Evolutionary conservation across 495 filamentous ascomycete genomes (phyloP).

Genomic region (Neurospora tetraspora): DNA sequence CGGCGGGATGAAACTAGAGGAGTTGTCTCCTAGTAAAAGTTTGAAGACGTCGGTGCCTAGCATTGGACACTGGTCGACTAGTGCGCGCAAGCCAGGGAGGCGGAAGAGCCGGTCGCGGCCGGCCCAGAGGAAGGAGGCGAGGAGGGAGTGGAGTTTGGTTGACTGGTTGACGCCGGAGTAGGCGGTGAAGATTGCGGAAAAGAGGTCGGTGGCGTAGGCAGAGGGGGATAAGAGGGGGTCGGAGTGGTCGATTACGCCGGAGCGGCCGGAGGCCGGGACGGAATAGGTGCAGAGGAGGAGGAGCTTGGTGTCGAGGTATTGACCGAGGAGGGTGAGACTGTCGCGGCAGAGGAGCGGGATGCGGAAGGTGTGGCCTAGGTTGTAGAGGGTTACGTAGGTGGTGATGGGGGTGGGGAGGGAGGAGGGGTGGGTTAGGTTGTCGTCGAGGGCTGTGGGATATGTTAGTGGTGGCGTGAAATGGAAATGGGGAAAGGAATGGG

Average conservation of each 20-base stretch:
- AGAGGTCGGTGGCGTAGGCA: conserved; percentile 1
- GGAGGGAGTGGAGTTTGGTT: conserved; percentile 4
- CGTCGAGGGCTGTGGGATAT: conserved; percentile 3
- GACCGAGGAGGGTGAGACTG: conserved; percentile 6
- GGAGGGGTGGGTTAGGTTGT: not conserved
- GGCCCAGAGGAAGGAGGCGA: conserved; percentile 11
- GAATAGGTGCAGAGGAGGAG: conserved; percentile 7
- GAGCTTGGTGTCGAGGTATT: conserved; percentile 9
- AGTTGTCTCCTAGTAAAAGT: conserved; percentile 1
- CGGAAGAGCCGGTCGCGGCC: conserved; percentile 7
- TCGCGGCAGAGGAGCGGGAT: conserved; percentile 4
- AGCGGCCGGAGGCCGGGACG: not conserved
- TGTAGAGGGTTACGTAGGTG: conserved; percentile 8
- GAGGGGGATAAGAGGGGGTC: not conserved
- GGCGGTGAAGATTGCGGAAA: not conserved
- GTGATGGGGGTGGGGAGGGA: not conserved
- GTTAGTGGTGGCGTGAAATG: not conserved
- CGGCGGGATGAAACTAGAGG: not conserved
- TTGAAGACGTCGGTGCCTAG: conserved; percentile 7
- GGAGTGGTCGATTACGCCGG: not conserved
- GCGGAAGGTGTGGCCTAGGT: conserved; percentile 5
- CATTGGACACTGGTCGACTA: not conserved
- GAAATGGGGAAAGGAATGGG: not conserved
- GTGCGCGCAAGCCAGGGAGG: not conserved
- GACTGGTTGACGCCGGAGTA: not conserved